phyloP scores from a whole-genome alignment of 2,329 filamentous ascomycete genomes.

The Teratosphaeria epicoccoides region DNA sequence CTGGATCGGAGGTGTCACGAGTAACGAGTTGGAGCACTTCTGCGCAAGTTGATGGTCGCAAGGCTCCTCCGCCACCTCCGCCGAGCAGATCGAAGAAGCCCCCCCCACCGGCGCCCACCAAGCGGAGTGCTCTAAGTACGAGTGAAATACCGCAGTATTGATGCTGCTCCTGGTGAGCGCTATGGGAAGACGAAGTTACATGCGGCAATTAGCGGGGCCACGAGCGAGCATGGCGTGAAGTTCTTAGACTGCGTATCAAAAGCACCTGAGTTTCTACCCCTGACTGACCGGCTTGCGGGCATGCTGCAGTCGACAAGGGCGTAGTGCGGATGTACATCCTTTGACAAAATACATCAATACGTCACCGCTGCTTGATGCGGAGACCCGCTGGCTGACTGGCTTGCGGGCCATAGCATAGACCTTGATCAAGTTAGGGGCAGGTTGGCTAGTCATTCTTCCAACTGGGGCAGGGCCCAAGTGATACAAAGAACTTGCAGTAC shows the following conservation, averaged over 20 bases:
- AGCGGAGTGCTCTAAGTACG: conserved; percentile 42
- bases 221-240: background rate
- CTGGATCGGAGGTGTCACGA: conserved; percentile 23
- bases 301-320: no score
- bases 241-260: background rate
- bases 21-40: conserved; percentile 11
- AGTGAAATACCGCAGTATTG: conserved; percentile 25
- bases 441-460: no score
- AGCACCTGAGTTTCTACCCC: background rate
- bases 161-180: background rate
- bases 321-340: no score
- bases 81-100: conserved; percentile 52
- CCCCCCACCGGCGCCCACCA: conserved; percentile 53
- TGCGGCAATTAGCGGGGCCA: background rate
- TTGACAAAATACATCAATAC: no score
- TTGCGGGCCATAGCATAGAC: no score
- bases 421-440: no score
- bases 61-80: conserved; percentile 52
- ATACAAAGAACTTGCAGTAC: no score
- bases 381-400: no score
- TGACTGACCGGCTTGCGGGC: no score
- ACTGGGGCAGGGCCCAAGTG: no score
- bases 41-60: conserved; percentile 35
- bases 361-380: no score
- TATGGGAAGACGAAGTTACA: background rate